Conservation (phyloP, 805 yeast species). For the Phaffomyces opuntiae region DNA sequence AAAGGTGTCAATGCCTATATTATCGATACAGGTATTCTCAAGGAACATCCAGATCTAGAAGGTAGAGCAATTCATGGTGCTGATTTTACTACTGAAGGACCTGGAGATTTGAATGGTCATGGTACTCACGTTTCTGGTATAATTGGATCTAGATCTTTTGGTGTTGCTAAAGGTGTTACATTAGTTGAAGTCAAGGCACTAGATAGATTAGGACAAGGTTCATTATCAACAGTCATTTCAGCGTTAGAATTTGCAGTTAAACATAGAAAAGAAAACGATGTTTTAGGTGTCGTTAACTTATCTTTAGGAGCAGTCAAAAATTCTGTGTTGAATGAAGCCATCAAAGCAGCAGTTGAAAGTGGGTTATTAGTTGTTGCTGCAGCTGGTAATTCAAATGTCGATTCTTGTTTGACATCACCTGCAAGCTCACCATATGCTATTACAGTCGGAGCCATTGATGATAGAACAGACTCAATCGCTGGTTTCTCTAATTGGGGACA, state of each 20-base stretch:
- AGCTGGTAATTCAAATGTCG: conserved; percentile 75
- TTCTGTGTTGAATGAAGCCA: conserved; percentile 62
- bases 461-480: conserved; percentile 61
- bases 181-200: conserved; percentile 73
- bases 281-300: conserved; percentile 64
- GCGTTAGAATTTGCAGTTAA: conserved; percentile 65
- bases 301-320: conserved; percentile 75
- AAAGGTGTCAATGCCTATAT: conserved; percentile 65
- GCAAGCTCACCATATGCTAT: conserved; percentile 68
- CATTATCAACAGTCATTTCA: conserved; percentile 54
- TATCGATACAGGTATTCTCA: conserved; percentile 76
- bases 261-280: conserved; percentile 34
- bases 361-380: conserved; percentile 75
- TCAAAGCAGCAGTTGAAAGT: conserved; percentile 63
- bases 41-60: conserved; percentile 54
- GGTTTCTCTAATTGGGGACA: conserved; percentile 85
- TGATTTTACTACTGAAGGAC: conserved; percentile 48
- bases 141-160: conserved; percentile 72
- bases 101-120: conserved; percentile 76
- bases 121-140: conserved; percentile 94
- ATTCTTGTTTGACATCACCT: conserved; percentile 84
- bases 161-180: conserved; percentile 69
- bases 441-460: conserved; percentile 88
- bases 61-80: conserved; percentile 54
- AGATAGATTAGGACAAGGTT: conserved; percentile 62